Percentiles rank a stretch among this genome's conserved stretches.
phyloP scores from a whole-genome alignment of 495 filamentous ascomycete genomes.

The Stereocaulon alpinum region DNA sequence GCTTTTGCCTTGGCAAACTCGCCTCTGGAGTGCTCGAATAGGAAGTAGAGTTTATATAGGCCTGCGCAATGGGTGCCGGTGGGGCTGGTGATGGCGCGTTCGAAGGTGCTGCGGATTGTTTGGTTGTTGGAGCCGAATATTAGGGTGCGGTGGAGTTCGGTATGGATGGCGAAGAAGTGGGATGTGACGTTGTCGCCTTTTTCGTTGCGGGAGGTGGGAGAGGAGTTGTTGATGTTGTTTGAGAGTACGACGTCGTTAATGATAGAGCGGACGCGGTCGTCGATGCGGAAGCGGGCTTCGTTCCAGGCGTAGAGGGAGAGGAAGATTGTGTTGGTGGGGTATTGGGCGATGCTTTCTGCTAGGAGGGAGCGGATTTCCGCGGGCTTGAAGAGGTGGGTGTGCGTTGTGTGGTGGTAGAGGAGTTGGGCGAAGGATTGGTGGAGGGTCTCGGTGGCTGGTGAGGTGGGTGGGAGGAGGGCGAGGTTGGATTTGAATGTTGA shows the following conservation, averaged over 20 bases:
- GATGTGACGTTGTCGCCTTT: conserved; percentile 39
- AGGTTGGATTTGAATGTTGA: conserved; percentile 44
- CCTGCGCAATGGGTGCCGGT: conserved; percentile 30
- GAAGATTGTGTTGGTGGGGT: conserved; percentile 72
- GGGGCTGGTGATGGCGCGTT: conserved; percentile 44
- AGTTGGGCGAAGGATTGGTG: conserved; percentile 58
- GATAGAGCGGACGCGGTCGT: conserved; percentile 59
- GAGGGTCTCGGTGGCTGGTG: neutral
- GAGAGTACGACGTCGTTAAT: conserved; percentile 35
- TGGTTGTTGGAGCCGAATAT: conserved; percentile 43
- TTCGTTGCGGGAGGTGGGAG: neutral
- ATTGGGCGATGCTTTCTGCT: conserved; percentile 44
- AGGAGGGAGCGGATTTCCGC: conserved; percentile 50
- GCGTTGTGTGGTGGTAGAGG: conserved; percentile 53
- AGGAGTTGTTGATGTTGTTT: neutral
- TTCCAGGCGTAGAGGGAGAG: conserved; percentile 62
- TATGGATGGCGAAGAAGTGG: conserved; percentile 56
- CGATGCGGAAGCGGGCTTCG: conserved; percentile 54
- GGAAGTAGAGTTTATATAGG: conserved; percentile 59
- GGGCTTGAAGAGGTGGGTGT: conserved; percentile 49
- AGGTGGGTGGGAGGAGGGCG: conserved; percentile 22
- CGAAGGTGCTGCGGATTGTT: conserved; percentile 57
- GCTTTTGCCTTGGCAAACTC: conserved; percentile 36
- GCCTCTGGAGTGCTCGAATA: conserved; percentile 38
- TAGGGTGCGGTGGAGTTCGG: conserved; percentile 45